Percentiles rank a stretch among this genome's conserved stretches.
Conservation (phyloP, 345 rosid genomes). For the Kernera saxatilis region DNA sequence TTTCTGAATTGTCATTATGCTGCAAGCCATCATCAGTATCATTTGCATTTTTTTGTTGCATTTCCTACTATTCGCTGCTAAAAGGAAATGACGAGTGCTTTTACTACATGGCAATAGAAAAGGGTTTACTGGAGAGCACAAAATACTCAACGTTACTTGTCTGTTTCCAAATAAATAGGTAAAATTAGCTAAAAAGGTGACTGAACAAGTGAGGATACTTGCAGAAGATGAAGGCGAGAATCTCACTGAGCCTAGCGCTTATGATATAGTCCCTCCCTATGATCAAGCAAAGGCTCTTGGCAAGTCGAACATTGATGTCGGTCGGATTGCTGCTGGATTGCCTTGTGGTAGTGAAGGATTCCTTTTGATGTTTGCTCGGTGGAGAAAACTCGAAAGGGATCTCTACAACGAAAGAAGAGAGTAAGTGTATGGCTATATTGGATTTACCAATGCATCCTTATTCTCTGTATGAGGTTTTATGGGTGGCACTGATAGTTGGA, state of each 20-base stretch:
- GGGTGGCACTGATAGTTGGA: conserved; percentile 20
- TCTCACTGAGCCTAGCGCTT: conserved; percentile 61
- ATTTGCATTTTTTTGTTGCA: neutral
- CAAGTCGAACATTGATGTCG: conserved; percentile 89
- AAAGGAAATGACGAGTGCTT: neutral
- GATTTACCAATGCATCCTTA: neutral
- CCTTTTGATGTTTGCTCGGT: conserved; percentile 97
- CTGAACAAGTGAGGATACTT: conserved; percentile 84
- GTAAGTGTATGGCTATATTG: conserved; percentile 42
- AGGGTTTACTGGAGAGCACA: neutral
- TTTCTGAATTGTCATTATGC: neutral
- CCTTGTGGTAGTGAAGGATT: conserved; percentile 99
- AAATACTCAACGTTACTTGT: conserved; percentile 1
- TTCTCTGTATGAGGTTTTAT: neutral
- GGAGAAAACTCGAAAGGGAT: conserved; percentile 98
- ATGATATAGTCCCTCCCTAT: conserved; percentile 73
- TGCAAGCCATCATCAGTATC: neutral
- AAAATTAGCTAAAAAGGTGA: conserved; percentile 82
- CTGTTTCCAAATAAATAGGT: conserved; percentile 40
- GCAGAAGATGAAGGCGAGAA: conserved; percentile 89
- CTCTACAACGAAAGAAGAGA: conserved; percentile 93
- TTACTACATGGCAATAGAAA: neutral
- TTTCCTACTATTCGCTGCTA: neutral
- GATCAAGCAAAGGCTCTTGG: conserved; percentile 99
- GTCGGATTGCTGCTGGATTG: conserved; percentile 97